These are phyloP conservation scores for Xylaria curta DNA, from an alignment of 495 filamentous ascomycete genomes.

Conservation along the genomic window DNA sequence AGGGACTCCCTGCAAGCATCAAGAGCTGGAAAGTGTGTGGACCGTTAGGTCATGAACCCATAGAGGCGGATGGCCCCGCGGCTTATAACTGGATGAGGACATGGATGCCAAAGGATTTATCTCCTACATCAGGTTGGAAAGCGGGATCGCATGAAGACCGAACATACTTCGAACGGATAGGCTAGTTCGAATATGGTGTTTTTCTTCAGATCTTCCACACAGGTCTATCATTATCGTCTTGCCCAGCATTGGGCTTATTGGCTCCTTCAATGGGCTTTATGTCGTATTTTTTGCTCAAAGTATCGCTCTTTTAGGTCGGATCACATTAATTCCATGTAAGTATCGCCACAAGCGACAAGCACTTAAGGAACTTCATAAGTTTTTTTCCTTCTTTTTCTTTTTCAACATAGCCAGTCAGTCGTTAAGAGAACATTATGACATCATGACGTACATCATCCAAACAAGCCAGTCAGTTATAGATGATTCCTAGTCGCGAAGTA, in stretches of 20 bases:
- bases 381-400: too few relatives aligned
- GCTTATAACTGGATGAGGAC: slow-evolving; percentile 21
- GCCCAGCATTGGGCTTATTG: not conserved
- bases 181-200: not conserved
- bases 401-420: not conserved
- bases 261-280: not conserved
- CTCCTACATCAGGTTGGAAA: slow-evolving; percentile 2
- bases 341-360: not conserved
- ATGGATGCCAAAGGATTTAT: not conserved
- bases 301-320: not conserved
- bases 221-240: not conserved
- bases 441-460: not conserved
- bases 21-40: slow-evolving; percentile 8
- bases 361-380: not conserved
- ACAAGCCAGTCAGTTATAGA: not conserved
- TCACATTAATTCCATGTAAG: not conserved
- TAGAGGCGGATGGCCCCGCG: not conserved
- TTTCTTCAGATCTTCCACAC: not conserved
- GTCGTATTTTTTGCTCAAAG: not conserved
- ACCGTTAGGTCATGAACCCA: slow-evolving; percentile 12
- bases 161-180: not conserved
- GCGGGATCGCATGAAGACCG: not conserved
- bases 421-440: not conserved
- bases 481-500: not conserved
- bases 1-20: not conserved